Base-by-base conservation (phyloP, 441 rosid species). In the Populus tomentosa region DNA sequence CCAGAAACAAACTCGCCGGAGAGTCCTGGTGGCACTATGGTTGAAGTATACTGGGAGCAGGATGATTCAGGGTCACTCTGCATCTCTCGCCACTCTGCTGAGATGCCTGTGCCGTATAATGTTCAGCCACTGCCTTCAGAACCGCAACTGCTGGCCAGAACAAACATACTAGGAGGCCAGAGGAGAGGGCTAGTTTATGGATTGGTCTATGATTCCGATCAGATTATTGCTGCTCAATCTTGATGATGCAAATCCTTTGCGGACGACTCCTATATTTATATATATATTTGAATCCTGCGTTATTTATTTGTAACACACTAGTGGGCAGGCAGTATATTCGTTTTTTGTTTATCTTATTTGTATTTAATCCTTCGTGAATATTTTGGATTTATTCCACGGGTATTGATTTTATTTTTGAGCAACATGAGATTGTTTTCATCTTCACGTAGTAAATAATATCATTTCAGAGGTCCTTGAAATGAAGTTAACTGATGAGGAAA, bases 1-100 rank as follows among this genome's bases (percentile, higher is more conserved):
- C 98, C 97, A 2, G 92, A 92, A 36, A 89, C 94, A 2, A 90
- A 87, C 74, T 83, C 87, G 4, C 68, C 69, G 1, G 95, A 86
- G 84, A 86, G 90, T 77, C 91, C 95, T 0, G 73, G 89, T 63
- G 98, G 99, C 26, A 18, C 87, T 23, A 95, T 95, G 98, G 98
- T 95, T 59, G 90, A 94, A 89, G 98, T 92, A 16, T 89, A 87
- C 82, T 95, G 97, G 97, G 87, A 87, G 74, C 95, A 94, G 83
- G 97, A 92, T 72, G 95, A 87, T 40, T 77, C 90, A 1, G 96
- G 94, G 13, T 69, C 91, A 1, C 90, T 96, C 79, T 89, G 95
- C 88, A 87, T 92, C 73, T 88, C 95, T 6, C 90, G 97, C 24
- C 94, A 92, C 78, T 90, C 97, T 1, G 32, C 84, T 8, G 97